Evolutionary conservation across 2,329 filamentous ascomycete genomes (phyloP).

Genomic region (Stachybotrys elegans): DNA sequence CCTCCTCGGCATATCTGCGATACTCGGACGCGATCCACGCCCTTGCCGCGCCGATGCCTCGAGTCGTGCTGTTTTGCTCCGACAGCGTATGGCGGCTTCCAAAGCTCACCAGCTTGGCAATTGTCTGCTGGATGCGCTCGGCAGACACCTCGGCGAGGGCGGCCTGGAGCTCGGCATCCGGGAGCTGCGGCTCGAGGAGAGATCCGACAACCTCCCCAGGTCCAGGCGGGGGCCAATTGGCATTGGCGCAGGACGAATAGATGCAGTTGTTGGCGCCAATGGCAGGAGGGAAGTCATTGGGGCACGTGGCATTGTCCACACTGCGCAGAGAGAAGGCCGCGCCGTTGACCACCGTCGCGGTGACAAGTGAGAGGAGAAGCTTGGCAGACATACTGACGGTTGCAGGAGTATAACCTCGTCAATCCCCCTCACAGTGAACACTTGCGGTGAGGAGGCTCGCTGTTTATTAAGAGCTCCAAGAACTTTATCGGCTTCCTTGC

Average conservation of each 20-base stretch:
- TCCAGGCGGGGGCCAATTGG: slow-evolving; percentile 16
- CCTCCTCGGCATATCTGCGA: slow-evolving; percentile 37
- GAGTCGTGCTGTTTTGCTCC: slow-evolving; percentile 41
- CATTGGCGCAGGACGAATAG: slow-evolving; percentile 13
- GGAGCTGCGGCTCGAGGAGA: slow-evolving; percentile 14
- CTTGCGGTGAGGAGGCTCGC: too few relatives aligned
- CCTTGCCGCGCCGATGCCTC: slow-evolving; percentile 51
- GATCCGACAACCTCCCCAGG: slow-evolving; percentile 9
- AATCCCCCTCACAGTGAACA: too few relatives aligned
- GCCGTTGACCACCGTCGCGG: too few relatives aligned
- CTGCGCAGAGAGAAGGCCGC: too few relatives aligned
- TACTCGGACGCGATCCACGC: slow-evolving; percentile 52
- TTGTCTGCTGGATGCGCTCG: slow-evolving; percentile 41
- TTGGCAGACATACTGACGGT: too few relatives aligned
- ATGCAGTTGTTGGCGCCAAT: slow-evolving; percentile 5
- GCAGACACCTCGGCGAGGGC: slow-evolving; percentile 26
- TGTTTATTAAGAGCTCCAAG: too few relatives aligned
- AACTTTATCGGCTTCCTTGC: too few relatives aligned
- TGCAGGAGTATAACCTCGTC: too few relatives aligned
- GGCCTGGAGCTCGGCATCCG: slow-evolving; percentile 13
- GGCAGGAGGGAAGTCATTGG: slow-evolving; percentile 4
- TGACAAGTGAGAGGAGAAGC: too few relatives aligned
- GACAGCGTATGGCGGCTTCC: slow-evolving; percentile 54
- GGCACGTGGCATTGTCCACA: not conserved
- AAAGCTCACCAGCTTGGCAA: slow-evolving; percentile 49